Conservation (phyloP, 345 rosid species). For the Abelmoschus esculentus region DNA sequence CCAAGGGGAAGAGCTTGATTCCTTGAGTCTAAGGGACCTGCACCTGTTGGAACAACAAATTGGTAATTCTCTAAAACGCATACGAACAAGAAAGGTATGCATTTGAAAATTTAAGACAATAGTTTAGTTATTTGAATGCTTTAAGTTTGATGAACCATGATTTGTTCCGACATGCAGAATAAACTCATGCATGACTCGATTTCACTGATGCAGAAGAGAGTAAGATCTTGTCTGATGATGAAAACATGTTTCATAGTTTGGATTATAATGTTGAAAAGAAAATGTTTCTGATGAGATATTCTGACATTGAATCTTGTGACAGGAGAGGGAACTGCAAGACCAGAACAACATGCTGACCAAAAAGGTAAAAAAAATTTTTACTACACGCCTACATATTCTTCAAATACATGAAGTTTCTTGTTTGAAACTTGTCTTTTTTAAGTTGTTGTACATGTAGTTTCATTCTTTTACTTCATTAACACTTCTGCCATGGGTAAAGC, state of each 20-base stretch:
- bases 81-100: constrained; percentile 61
- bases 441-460: not conserved
- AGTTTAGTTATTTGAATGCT: not conserved
- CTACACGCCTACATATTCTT: not conserved
- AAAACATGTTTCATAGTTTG: not conserved
- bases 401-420: not conserved
- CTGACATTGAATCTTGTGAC: constrained; percentile 15
- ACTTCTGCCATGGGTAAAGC: constrained; percentile 1
- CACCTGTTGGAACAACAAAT: constrained; percentile 79
- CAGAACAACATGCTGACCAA: constrained; percentile 46
- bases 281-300: not conserved
- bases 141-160: not conserved
- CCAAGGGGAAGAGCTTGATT: constrained; percentile 59
- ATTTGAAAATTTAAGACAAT: not conserved
- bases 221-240: constrained; percentile 11
- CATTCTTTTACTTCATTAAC: not conserved
- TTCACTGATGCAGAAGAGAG: constrained; percentile 62
- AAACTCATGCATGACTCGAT: constrained; percentile 56
- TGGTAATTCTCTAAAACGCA: constrained; percentile 63
- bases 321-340: constrained; percentile 53
- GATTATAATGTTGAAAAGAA: too few species aligned
- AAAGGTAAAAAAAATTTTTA: constrained; percentile 30
- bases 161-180: constrained; percentile 37
- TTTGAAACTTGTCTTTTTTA: too few species aligned
- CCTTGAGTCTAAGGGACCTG: constrained; percentile 56